Base-by-base conservation (phyloP, 768 basidiomycete species). In the Rhodosporidiobolus odoratus region DNA sequence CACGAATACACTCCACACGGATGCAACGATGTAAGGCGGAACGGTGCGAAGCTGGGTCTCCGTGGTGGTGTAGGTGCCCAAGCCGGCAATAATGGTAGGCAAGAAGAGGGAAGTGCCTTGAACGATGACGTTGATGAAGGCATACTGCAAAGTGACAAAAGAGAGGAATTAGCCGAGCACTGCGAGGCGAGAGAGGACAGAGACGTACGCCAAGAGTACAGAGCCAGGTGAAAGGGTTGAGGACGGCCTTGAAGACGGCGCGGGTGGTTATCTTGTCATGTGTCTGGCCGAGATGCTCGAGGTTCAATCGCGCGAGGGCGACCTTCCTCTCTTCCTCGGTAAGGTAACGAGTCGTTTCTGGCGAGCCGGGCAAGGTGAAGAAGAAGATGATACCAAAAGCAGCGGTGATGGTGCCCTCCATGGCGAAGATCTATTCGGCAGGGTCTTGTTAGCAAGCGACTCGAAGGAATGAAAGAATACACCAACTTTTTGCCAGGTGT, bases 71-170 rank as follows among this genome's bases (percentile, higher is more conserved):
- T 41, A 41, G 27, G 21, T 58, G n/a, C 87, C 87, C 4, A 88
- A 82, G 25, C 82, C 81, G 12, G 58, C 41, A 53, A 92, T 85
- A 75, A 92, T 89, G 4, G 89, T 91, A 4, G 91, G 91, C 63
- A 92, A 80, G 81, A 92, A 92, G 0, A 89, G 89, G 32, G 87
- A 87, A 43, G 88, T 88, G 15, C 89, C 88, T n/a, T 88, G 86
- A 23, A 91, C 80, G 30, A 89, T 62, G 48, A 69, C 68, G 48
- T 68, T 64, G 45, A 52, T 52, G 45, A 38, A 52, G 0, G 45
- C 41, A 56, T 48, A 53, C 25, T 37, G 40, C 17, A n/a, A 35
- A 30, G 34, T 21, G 27, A 23, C 25, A 56, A 13, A 30, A 30
- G 0, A 1, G 35, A 34, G 38, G 45, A 37, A 34, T n/a, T 27